Evolutionary conservation across 305 asterid species (phyloP), one percentile per base, ranked within the genome.

Genomic region (Fraxinus baroniana): DNA sequence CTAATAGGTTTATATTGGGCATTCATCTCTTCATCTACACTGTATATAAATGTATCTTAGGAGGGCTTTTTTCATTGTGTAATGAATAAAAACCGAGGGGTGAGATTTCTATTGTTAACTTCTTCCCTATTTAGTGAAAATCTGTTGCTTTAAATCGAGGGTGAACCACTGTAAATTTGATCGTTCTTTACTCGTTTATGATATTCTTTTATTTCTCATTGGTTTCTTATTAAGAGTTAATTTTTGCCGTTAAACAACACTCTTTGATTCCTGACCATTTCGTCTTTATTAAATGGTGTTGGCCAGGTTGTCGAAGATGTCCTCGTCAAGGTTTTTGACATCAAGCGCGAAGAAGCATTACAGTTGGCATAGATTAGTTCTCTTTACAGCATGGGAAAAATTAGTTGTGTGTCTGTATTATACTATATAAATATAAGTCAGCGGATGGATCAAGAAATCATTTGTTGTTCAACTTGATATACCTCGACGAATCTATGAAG

Each of bases 271-370:
- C 5, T 13, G 18, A 46, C 18, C 18, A 46, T 46, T 46, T 13
- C n/a, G 1, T 66, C 13, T 18, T 68, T 72, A 52, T n/a, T 13
- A 10, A 79, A 83, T 84, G 75, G 41, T 83, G 81, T 83, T 83
- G 4, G 57, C 49, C 89, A 95, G 98, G 98, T 88, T 83, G 96
- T 94, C 18, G 95, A 91, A 87, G 98, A 94, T 83, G 97, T 84
- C 79, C 99, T 96, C 30, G 57, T 80, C 20, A 96, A 80, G 92
- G 84, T 94, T 79, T 96, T 96, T 71, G 93, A 91, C 60, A 86
- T 94, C 70, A 94, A 96, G 88, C 92, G 97, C 0, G 94, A 89
- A 77, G 98, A 96, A 87, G 78, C 85, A 66, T 68, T 93, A 87
- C 97, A 92, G 76, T 46, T 90, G 88, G 95, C 92, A 24, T 94